A percentile compares a stretch with the other conserved stretches of the same genome.
These are phyloP conservation scores for Fusarium haematococcum DNA, from an alignment of 2,329 filamentous ascomycete species.

Conservation along the genomic window DNA sequence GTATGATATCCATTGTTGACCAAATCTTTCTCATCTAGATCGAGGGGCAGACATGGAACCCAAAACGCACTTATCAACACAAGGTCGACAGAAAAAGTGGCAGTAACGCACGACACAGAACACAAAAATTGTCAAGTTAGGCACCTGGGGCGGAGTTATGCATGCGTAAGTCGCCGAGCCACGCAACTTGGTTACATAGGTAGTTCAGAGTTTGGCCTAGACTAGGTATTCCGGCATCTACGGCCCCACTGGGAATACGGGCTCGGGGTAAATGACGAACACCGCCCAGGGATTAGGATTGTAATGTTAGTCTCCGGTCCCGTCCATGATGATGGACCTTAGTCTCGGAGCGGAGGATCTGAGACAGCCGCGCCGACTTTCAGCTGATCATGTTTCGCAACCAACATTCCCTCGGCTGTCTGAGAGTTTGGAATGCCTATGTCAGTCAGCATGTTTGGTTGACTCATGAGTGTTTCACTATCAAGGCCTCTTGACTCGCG, in stretches of 20 bases:
- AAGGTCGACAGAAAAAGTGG: background rate
- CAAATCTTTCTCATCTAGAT: background rate
- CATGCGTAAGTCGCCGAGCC: background rate
- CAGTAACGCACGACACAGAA: background rate
- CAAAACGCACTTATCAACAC: background rate
- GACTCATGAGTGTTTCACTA: background rate
- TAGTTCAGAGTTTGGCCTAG: background rate
- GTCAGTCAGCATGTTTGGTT: background rate
- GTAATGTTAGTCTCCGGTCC: background rate
- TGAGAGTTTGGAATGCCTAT: background rate
- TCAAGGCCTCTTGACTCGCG: background rate
- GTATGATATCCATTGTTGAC: background rate
- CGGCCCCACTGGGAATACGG: background rate
- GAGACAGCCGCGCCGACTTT: background rate
- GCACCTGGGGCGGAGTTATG: background rate
- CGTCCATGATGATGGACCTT: background rate
- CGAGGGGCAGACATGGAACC: background rate
- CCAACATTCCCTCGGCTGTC: background rate
- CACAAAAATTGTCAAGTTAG: background rate
- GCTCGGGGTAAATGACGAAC: background rate
- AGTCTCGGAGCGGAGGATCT: background rate
- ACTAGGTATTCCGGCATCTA: background rate
- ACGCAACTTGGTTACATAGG: background rate
- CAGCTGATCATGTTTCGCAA: background rate
- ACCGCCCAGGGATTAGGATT: background rate